Base-by-base conservation (phyloP, 495 filamentous ascomycete species). In the Rostrohypoxylon terebratum region DNA sequence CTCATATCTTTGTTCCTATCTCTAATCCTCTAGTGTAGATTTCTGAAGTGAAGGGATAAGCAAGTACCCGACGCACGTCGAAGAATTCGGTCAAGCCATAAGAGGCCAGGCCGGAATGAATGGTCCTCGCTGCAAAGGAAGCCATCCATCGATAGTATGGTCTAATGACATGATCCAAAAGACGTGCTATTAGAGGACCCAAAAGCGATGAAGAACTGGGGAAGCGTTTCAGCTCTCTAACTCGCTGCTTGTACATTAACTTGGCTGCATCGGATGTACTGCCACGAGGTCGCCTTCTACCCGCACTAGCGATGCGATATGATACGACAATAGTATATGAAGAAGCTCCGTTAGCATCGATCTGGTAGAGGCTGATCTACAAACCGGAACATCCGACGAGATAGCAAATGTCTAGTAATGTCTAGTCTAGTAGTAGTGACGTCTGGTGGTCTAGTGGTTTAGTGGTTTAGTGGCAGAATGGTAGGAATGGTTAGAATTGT, bases 211-310 rank as follows among this genome's bases (percentile, higher is more conserved):
- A 66, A 48, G 42, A 69, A 51, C 31, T 59, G 40, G 65, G 57
- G 61, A 59, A 74, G 48, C 45, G 71, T 74, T 69, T 74, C 71
- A 69, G 66, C 66, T 62, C 66, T 69, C 57, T 16, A 66, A 13
- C 62, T 48, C 34, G 40, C 9, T 21, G 57, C 42, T 55, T 31
- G 54, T 31, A 47, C 45, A 45, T 61, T 61, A 71, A 65, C 68
- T 65, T 71, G 61, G 62, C 21, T 74, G 66, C 66, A 66, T 66
- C 61, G 63, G 50, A 31, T 71, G 62, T 69, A 50, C 42, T 70
- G 71, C 71, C 71, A 74, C 71, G 71, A 74, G 71, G 66, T 69
- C 51, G 57, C 57, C 25, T 69, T 69, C 62, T 63, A 63, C 57
- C 66, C 63, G 71, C 63, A 66, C 71, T 69, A 69, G 66, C 62